Evolutionary conservation across 768 basidiomycete genomes (phyloP).

Genomic region (Kwoniella shandongensis): DNA sequence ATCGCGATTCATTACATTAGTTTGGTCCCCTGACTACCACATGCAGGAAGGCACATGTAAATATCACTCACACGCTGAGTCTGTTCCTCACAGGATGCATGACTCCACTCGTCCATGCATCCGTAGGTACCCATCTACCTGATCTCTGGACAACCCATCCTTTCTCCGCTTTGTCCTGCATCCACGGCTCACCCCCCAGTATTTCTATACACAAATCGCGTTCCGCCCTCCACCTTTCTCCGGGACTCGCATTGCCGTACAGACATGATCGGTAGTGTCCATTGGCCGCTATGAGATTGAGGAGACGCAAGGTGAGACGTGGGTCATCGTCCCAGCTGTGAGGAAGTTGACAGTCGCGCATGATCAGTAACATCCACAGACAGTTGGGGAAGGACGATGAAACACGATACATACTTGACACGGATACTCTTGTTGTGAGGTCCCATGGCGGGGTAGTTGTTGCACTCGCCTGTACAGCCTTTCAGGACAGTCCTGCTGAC

Average conservation of each 20-base stretch:
- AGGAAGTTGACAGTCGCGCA: not conserved
- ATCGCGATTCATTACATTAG: not conserved
- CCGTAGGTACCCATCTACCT: slow-evolving; percentile 4
- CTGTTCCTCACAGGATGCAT: slow-evolving; percentile 1
- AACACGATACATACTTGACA: not conserved
- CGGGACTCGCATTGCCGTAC: slow-evolving; percentile 2
- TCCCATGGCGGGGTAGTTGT: not conserved
- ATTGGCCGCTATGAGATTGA: not conserved
- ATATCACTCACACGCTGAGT: not conserved
- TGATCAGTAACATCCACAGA: not conserved
- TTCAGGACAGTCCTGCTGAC: not conserved
- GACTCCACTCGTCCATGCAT: slow-evolving; percentile 1
- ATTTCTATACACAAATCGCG: slow-evolving; percentile 4
- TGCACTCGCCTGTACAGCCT: not conserved
- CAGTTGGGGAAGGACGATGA: too few species aligned
- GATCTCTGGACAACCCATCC: not conserved
- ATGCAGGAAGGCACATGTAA: too few species aligned
- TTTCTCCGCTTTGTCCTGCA: slow-evolving; percentile 2
- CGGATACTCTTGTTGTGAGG: not conserved
- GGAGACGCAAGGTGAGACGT: not conserved
- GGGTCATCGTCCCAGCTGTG: slow-evolving; percentile 4
- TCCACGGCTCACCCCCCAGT: not conserved
- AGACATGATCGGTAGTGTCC: not conserved
- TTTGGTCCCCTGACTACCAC: too few species aligned
- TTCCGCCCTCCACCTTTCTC: slow-evolving; percentile 3